Evolutionary conservation across 495 filamentous ascomycete species (phyloP), one percentile per base, ranked within the genome.

Genomic region (Penicillium soppii): DNA sequence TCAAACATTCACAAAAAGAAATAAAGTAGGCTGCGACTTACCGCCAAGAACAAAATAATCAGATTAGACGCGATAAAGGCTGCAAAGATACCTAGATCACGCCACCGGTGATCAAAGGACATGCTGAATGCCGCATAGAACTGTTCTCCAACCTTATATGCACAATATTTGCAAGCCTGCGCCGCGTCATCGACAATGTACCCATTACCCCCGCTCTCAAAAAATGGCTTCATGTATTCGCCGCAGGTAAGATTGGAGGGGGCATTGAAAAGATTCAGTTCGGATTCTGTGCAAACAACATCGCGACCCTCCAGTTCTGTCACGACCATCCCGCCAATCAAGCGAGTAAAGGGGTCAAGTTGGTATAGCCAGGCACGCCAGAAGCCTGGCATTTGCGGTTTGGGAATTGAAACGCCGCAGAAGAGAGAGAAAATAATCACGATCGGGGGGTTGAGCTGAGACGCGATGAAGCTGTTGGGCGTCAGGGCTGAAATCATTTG

Each of bases 351-450:
- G 0, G 91, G 91, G 56, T 91, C 85, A 3, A 95, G 81, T 53
- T 91, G 70, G 68, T 92, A 91, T 16, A 95, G 74, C 89, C 89
- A 92, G 1, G 74, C 74, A 10, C 84, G 77, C 85, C 89, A 96
- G 70, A 91, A 92, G 3, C 61, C 65, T 5, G 89, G 89, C 63
- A 95, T 88, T 58, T 86, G 82, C 0, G 82, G 80, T 22, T 79
- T 82, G 0, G 90, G 88, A 45, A 92, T 85, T 7, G 89, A 82
- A 44, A 92, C 88, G 54, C 90, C 90, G 62, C 87, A 92, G 80
- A 95, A 92, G 0, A 92, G 75, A 7, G 86, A 81, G 62, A 92
- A 89, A 40, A 87, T 82, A 68, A 91, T 85, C 63, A 88, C 84
- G 63, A 91, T 71, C 56, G 90, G 87, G 3, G 90, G 90, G 53